These are phyloP conservation scores for Trichoderma guizhouense DNA, from an alignment of 2,329 filamentous ascomycete genomes.

Conservation along the genomic window DNA sequence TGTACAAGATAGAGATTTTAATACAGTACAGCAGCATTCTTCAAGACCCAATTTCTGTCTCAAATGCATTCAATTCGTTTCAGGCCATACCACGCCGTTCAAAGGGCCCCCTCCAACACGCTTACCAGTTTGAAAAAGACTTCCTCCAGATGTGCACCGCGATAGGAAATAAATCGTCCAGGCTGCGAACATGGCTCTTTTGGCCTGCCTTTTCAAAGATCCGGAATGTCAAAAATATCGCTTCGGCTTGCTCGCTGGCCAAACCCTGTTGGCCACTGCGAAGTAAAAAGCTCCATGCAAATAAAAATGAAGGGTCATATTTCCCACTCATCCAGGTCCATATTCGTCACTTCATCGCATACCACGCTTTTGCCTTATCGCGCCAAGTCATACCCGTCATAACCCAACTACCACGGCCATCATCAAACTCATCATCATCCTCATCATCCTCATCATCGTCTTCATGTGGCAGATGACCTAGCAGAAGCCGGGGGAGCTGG, in stretches of 20 bases:
- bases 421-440: not conserved
- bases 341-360: not conserved
- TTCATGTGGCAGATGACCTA: not conserved
- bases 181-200: not conserved
- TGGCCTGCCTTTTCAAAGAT: not conserved
- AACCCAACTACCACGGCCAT: not conserved
- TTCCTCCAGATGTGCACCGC: not conserved
- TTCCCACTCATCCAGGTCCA: not conserved
- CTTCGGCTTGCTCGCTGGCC: slow-evolving; percentile 11
- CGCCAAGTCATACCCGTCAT: not conserved
- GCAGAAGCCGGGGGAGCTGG: slow-evolving; percentile 36
- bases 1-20: slow-evolving; percentile 7
- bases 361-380: not conserved
- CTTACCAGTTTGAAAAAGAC: not conserved
- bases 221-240: not conserved
- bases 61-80: not conserved
- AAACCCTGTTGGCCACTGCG: not conserved
- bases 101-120: not conserved
- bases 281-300: not conserved
- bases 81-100: not conserved
- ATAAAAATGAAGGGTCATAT: not conserved
- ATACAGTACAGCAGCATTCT: slow-evolving; percentile 13
- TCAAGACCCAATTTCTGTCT: slow-evolving; percentile 4
- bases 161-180: not conserved
- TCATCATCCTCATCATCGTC: not conserved